These are phyloP conservation scores for Cyberlindnera petersonii DNA, from an alignment of 805 yeast species.

Conservation along the genomic window DNA sequence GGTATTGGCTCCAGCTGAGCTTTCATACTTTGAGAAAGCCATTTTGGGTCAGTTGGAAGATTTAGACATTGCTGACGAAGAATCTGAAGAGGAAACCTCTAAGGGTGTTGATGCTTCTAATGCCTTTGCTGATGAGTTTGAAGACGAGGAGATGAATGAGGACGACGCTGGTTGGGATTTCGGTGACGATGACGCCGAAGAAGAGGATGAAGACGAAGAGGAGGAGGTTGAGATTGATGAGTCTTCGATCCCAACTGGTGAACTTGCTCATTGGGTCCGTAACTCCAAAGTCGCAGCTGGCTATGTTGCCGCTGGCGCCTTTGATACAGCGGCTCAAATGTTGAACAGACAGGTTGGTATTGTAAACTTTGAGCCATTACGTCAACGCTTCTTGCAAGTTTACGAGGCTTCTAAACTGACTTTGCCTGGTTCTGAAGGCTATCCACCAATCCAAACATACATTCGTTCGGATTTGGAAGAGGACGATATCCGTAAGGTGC, in stretches of 20 bases:
- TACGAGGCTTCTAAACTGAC: constrained; percentile 77
- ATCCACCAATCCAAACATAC: constrained; percentile 65
- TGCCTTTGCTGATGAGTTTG: constrained; percentile 35
- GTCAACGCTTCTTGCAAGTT: constrained; percentile 76
- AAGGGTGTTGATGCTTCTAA: constrained; percentile 20
- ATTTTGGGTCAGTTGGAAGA: constrained; percentile 73
- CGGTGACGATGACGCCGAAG: constrained; percentile 75
- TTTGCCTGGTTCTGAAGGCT: constrained; percentile 64
- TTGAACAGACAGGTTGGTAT: constrained; percentile 87
- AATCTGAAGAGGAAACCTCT: constrained; percentile 25
- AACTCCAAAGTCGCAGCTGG: constrained; percentile 89
- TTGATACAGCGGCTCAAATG: constrained; percentile 92
- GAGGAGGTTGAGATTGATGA: constrained; percentile 37
- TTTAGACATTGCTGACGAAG: constrained; percentile 48
- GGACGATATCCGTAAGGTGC: constrained; percentile 41
- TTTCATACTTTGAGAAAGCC: constrained; percentile 84
- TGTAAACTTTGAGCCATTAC: constrained; percentile 81
- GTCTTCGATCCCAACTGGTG: constrained; percentile 35
- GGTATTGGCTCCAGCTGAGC: constrained; percentile 74
- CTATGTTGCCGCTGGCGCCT: constrained; percentile 93
- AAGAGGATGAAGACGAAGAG: constrained; percentile 56
- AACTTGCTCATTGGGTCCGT: constrained; percentile 77
- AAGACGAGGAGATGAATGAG: constrained; percentile 36
- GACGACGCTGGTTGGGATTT: constrained; percentile 77
- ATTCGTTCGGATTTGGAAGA: constrained; percentile 62